Evolutionary conservation across 179 eudicot species (phyloP), one percentile per base, ranked within the genome.

Genomic region (Silene vulgaris): DNA sequence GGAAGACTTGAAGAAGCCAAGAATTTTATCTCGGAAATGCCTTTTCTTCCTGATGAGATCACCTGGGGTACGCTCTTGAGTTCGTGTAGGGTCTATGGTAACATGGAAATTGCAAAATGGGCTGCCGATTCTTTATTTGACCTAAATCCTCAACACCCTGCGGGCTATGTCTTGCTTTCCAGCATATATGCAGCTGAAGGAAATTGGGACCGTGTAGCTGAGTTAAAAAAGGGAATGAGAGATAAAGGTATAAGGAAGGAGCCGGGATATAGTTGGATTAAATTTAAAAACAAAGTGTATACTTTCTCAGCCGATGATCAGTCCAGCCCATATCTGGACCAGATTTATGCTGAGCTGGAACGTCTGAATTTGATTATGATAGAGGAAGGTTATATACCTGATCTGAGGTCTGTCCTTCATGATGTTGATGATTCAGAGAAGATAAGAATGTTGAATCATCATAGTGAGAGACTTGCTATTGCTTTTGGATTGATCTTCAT

Each of bases 391-490:
- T 95, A 92, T 83, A 84, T 69, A 45, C 97, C 95, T 76, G 96
- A 95, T 74, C 59, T 83, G 80, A 85, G 84, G 72, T 88, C 90
- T 76, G 90, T 89, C 74, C 86, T 87, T 68, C 99, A 93, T 79
- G 86, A 90, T 76, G 93, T 95, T 77, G 90, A 84, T 68, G 90
- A 87, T 43, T 85, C 89, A 3, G 97, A 93, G 84, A 95, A 95
- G 86, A 78, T 88, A 45, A 82, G 85, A 65, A 79, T 93, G 86
- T 89, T 95, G 65, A 92, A 71, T 69, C 88, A 86, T 81, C 99
- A 95, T 71, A 95, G 99, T 48, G 99, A 95, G 81, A 89, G 90
- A 82, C 97, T 95, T 40, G 99, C 99, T 62, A 95, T 95, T 83
- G 91, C 90, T 35, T 95, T 92, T 66, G 97, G 99, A 20, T 82